A percentile compares a stretch with the other conserved stretches of the same genome.
These are phyloP conservation scores for Diaporthe sp. DNA, from an alignment of 2,329 filamentous ascomycete species.

Conservation along the genomic window DNA sequence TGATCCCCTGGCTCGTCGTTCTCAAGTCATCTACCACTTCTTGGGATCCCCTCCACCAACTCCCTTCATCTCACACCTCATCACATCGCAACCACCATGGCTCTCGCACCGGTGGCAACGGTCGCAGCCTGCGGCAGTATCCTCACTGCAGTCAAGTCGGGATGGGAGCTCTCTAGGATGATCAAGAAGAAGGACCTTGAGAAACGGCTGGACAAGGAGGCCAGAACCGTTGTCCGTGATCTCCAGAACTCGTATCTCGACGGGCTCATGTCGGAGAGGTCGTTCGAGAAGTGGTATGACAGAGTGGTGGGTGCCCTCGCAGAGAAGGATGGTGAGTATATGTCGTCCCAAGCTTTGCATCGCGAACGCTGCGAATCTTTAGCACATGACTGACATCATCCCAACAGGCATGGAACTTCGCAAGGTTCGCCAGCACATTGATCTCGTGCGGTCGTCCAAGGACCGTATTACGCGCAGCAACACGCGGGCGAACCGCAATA, in stretches of 20 bases:
- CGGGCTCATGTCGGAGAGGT: conserved; percentile 42
- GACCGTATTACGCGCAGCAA: conserved; percentile 32
- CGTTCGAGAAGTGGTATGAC: conserved; percentile 47
- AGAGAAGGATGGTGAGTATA: conserved; percentile 45
- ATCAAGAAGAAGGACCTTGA: conserved; percentile 45
- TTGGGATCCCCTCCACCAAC: neutral
- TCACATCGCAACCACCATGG: conserved; percentile 39
- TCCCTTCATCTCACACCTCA: neutral
- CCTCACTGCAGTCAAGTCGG: conserved; percentile 47
- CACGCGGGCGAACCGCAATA: conserved; percentile 31
- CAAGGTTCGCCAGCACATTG: conserved; percentile 37
- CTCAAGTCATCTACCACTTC: neutral
- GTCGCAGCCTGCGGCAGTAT: conserved; percentile 46
- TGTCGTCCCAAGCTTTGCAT: neutral
- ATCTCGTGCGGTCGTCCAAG: conserved; percentile 35
- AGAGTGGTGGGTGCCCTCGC: conserved; percentile 45
- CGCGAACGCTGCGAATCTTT: too few species aligned
- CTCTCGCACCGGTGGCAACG: conserved; percentile 44
- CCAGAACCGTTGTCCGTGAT: conserved; percentile 35
- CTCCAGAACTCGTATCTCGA: conserved; percentile 39
- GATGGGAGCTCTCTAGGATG: conserved; percentile 48
- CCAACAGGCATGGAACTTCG: conserved; percentile 34
- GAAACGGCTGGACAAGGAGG: conserved; percentile 37
- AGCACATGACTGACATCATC: neutral
- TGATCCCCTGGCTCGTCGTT: conserved; percentile 4